phyloP scores from a whole-genome alignment of 225 moss, liverwort and hornwort species.

The Pseudisothecium myosuroides region DNA sequence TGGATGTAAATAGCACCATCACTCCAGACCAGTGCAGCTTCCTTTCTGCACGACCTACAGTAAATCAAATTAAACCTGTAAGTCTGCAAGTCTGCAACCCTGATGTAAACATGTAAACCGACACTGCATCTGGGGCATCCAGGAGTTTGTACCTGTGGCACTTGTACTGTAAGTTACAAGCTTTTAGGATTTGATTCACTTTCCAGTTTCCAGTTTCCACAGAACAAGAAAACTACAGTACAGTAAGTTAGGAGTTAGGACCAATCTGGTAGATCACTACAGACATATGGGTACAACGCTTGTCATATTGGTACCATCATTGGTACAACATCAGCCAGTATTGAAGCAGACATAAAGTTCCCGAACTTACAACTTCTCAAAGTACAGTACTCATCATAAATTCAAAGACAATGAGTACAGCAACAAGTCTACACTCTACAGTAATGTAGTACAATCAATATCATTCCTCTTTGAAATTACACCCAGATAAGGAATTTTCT shows the following conservation, averaged over 20 bases:
- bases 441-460: neutral
- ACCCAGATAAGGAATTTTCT: neutral
- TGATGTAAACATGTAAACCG: neutral
- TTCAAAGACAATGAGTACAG: neutral
- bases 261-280: neutral
- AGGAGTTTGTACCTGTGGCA: neutral
- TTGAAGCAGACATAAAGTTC: neutral
- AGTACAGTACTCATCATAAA: neutral
- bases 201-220: neutral
- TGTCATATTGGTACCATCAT: neutral
- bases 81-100: neutral
- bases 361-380: neutral
- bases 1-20: neutral
- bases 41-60: neutral
- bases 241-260: neutral
- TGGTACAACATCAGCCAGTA: neutral
- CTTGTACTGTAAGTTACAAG: neutral
- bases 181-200: neutral
- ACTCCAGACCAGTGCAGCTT: neutral
- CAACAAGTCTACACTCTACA: neutral
- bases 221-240: neutral
- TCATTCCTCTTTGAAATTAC: neutral
- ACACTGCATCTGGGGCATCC: neutral
- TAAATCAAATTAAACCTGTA: neutral
- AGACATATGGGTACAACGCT: neutral